Evolutionary conservation across 345 rosid species (phyloP), one percentile per base, ranked within the genome.

Genomic region (Citrus cavaleriei): DNA sequence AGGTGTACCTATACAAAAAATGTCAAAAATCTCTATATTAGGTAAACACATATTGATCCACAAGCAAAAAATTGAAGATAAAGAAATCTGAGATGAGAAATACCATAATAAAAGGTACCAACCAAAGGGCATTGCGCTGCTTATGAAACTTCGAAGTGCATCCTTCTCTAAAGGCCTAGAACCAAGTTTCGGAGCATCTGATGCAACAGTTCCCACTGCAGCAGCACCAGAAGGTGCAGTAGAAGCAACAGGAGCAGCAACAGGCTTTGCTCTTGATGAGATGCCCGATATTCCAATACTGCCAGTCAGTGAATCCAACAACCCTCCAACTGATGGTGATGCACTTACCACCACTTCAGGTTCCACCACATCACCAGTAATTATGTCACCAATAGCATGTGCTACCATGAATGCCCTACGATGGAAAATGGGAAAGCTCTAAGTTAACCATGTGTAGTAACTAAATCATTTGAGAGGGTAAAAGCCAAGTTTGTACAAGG

Each of bases 221-320:
- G 92, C 84, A 75, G 92, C 35, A 25, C 90, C 86, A 46, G 91
- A 80, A 14, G 93, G 83, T 57, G 87, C 63, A 37, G 91, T 87
- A 83, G 98, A 84, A 69, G 93, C 88, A 88, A 89, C 89, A 5
- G 97, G 91, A 59, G 91, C 92, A 67, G 97, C 91, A 12, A 87
- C 87, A 40, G 98, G 96, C 79, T 93, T 95, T 38, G 93, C 85
- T 84, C 98, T 93, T 34, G 99, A 87, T 10, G 98, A 89, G 78
- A 95, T 91, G 67, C 90, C 87, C 1, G 94, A 82, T 83, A 91
- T 91, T 78, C 98, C 99, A 71, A 93, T 92, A 83, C 96, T 93
- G 63, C 99, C 98, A 66, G 98, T 95, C 54, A 95, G 84, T n/a
- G 99, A 93, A 86, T 95, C 99, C 80, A 95, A 88, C 88, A 95